Base-by-base conservation (phyloP, 129 eudicot species). In the Rutidosis leptorrhynchoides region DNA sequence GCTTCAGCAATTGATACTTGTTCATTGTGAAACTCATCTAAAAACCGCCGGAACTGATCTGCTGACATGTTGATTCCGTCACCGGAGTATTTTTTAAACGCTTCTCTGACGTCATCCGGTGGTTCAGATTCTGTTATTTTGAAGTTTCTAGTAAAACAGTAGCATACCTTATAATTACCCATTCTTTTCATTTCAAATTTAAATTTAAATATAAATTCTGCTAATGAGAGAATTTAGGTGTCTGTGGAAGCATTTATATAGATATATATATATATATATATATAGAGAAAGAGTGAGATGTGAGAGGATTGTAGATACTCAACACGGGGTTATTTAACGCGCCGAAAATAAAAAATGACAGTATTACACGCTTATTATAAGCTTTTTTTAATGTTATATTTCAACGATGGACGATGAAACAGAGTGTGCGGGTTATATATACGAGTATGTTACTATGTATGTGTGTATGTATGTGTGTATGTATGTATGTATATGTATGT, bases 91-190 rank as follows among this genome's bases (percentile, higher is more conserved):
- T 74, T 74, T 2, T 16, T 40, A 65, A 89, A 89, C 0, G 70
- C 65, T 45, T 73, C 77, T 64, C 79, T 74, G 6, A 89, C 90
- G 61, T 89, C 96, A 3, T 78, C 57, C 23, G 96, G 95, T 19
- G 86, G 79, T 62, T 75, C 84, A 32, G 81, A 80, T 49, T 82
- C 95, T 19, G 78, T 58, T 26, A 76, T 70, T 33, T 79, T 58
- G 62, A 90, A 90, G 69, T 71, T 87, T 69, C 97, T 73, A 20
- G 82, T 90, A 57, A 86, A 90, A 33, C 87, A 84, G 20, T 76
- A 73, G 35, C 97, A 90, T 10, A 90, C 74, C 40, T 84, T 86
- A 62, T 83, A 90, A 57, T 77, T 89, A 65, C 87, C 85, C 87
- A 88, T 81, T 30, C 15, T 12, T 55, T 55, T 54, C 6, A 15